Evolutionary conservation across 495 filamentous ascomycete genomes (phyloP).

Genomic region (Podospora conica): DNA sequence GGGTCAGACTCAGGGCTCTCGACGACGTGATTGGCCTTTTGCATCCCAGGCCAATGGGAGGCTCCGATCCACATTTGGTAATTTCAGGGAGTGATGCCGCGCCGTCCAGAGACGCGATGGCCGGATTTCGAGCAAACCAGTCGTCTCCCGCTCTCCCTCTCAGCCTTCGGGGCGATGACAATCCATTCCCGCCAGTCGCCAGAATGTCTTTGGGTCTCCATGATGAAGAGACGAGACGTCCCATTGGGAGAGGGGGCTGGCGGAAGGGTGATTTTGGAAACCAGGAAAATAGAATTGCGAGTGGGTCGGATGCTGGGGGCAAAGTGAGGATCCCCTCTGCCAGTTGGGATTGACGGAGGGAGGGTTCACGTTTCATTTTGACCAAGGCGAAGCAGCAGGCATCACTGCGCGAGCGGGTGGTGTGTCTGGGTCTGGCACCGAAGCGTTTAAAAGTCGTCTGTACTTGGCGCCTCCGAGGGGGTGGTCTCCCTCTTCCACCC

Average conservation of each 20-base stretch:
- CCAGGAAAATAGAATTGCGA: background rate
- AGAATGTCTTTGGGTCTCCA: background rate
- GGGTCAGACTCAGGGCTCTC: background rate
- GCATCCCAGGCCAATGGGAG: background rate
- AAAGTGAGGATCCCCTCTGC: background rate
- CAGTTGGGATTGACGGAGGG: background rate
- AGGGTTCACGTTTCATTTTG: constrained; percentile 7
- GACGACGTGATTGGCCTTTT: background rate
- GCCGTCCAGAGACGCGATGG: background rate
- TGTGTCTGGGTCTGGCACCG: background rate
- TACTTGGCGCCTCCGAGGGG: background rate
- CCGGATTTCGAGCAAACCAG: background rate
- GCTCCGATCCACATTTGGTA: background rate
- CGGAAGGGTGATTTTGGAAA: background rate
- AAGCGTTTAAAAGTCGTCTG: background rate
- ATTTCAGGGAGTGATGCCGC: background rate
- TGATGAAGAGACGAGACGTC: background rate
- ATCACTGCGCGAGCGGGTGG: background rate
- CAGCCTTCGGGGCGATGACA: background rate
- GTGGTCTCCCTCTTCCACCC: background rate
- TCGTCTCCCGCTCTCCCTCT: background rate
- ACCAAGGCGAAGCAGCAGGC: constrained; percentile 2
- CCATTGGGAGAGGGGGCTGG: background rate
- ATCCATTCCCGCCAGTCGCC: background rate
- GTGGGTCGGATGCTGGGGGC: background rate